Percentiles rank a stretch among this genome's conserved stretches.
Conservation (phyloP, 2,329 filamentous ascomycete species). For the Periconia sp. region DNA sequence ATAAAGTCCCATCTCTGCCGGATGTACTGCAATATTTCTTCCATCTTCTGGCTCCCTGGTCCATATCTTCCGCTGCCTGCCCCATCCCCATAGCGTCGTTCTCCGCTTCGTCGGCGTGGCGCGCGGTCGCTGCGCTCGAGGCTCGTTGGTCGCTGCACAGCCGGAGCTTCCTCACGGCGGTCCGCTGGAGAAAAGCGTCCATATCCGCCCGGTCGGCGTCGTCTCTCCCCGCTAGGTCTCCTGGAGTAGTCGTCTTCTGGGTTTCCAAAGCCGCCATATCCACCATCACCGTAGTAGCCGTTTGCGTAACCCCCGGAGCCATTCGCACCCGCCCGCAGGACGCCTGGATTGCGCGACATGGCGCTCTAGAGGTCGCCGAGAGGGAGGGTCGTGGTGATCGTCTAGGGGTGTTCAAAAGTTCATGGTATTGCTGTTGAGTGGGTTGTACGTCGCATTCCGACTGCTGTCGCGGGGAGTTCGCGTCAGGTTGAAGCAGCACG, state of each 20-base stretch:
- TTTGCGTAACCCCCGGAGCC: slow-evolving; percentile 46
- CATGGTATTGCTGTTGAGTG: too few relatives aligned
- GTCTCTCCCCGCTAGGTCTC: slow-evolving; percentile 32
- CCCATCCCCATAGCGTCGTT: slow-evolving; percentile 27
- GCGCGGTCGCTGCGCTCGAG: slow-evolving; percentile 47
- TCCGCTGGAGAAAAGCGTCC: slow-evolving; percentile 39
- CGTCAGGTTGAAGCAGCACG: too few relatives aligned
- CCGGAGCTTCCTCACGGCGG: slow-evolving; percentile 31
- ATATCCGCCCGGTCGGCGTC: slow-evolving; percentile 48
- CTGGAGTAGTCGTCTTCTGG: slow-evolving; percentile 22
- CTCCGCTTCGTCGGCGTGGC: slow-evolving; percentile 50
- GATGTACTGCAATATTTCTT: slow-evolving; percentile 78
- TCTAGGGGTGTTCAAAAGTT: too few relatives aligned
- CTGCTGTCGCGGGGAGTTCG: too few relatives aligned
- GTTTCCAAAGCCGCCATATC: slow-evolving; percentile 36
- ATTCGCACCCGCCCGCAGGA: slow-evolving; percentile 38
- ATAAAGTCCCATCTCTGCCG: slow-evolving; percentile 91
- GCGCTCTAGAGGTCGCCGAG: too few relatives aligned
- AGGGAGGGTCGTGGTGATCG: too few relatives aligned
- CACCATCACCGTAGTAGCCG: slow-evolving; percentile 35
- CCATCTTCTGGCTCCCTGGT: slow-evolving; percentile 50
- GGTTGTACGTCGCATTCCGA: too few relatives aligned
- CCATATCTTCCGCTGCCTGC: slow-evolving; percentile 45
- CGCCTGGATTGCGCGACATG: slow-evolving; percentile 47
- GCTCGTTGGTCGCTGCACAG: slow-evolving; percentile 44